Evolutionary conservation across 23 red algal genomes (phyloP), one percentile per base, ranked within the genome.

Genomic region (Chondrus crispus): DNA sequence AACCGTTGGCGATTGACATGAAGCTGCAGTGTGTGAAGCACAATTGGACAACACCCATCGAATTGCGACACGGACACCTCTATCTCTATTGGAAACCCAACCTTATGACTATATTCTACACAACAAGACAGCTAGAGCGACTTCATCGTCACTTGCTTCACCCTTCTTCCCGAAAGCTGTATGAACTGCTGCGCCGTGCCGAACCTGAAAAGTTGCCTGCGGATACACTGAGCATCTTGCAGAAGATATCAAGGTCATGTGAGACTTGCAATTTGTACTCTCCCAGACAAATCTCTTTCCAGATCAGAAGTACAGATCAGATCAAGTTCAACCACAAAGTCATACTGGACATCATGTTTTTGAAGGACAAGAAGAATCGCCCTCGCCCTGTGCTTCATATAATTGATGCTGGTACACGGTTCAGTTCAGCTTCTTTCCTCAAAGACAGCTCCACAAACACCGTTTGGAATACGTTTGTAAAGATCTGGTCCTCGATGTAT

Each of bases 401-500:
- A 24, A 47, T 62, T 8, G 46, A 63, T 0, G 13, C n/a, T 14
- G 78, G 78, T 33, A 83, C 52, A 26, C 24, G 57, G 10, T 83
- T 83, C 45, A 24, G 32, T 9, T 26, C 12, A 20, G 78, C 78
- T 57, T 16, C 29, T 8, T 83, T 83, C 57, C 51, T 86, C 24
- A 39, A 36, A 19, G 30, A 33, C 6, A 19, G 36, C 8, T 8
- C 28, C 40, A 39, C 58, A 11, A 71, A 19, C 14, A 70, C 57
- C 26, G 60, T 86, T 39, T 86, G 57, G 82, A 18, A 44, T 35
- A 68, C 53, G 18, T 69, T 86, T 19, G 7, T 70, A 12, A 83
- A 39, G 22, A 26, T 24, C 0, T 83, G 78, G 78, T 35, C 32
- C 11, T 19, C 28, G n/a, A 0, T 83, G 7, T 83, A 83, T 38